phyloP scores from a whole-genome alignment of 2,329 filamentous ascomycete genomes.

The Calycina herbarum region DNA sequence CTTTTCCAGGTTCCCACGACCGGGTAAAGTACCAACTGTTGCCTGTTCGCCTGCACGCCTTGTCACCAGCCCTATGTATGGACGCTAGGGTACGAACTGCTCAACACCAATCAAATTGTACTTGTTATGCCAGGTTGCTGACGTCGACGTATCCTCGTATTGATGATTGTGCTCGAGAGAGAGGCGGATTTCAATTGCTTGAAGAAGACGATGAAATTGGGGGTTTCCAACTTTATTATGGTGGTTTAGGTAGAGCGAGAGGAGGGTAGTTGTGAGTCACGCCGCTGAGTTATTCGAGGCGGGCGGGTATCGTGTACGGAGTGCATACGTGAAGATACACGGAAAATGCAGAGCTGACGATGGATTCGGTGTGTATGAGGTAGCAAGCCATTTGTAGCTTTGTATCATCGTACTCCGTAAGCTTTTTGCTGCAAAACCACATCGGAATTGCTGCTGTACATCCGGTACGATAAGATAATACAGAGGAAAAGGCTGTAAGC shows the following conservation, averaged over 20 bases:
- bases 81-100: neutral
- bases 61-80: conserved; percentile 12
- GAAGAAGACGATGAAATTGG: no score
- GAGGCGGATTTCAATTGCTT: neutral
- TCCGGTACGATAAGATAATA: no score
- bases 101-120: neutral
- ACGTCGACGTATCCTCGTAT: neutral
- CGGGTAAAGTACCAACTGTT: conserved; percentile 8
- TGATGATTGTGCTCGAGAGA: neutral
- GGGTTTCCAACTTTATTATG: neutral
- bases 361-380: neutral
- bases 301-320: neutral
- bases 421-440: neutral
- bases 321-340: no score
- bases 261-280: neutral
- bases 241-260: neutral
- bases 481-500: no score
- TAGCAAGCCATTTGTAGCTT: neutral
- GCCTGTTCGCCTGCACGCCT: conserved; percentile 17
- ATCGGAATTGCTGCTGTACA: no score
- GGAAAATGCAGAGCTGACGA: neutral
- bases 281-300: neutral
- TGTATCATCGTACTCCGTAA: neutral
- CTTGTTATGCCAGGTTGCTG: neutral
- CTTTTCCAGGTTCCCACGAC: neutral